Percentiles rank a stretch among this genome's conserved stretches.
Evolutionary conservation across 805 yeast species (phyloP).

Genomic region (Wickerhamiella alocasiicola): DNA sequence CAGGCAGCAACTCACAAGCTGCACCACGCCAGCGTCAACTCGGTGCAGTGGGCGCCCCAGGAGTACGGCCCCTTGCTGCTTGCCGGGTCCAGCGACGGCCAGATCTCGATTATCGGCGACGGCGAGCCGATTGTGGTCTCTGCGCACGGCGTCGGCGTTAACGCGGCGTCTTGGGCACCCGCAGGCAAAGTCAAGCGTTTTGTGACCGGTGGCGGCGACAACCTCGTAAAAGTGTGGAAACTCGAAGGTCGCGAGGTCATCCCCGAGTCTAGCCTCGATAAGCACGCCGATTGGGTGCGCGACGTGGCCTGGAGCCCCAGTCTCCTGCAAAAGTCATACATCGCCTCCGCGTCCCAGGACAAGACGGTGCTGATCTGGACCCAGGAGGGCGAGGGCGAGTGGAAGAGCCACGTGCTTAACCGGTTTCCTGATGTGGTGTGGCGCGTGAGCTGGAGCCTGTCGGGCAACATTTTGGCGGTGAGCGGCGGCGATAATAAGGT

Average conservation of each 20-base stretch:
- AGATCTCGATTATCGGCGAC: slow-evolving; percentile 78
- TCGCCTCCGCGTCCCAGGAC: slow-evolving; percentile 96
- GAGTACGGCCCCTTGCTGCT: slow-evolving; percentile 87
- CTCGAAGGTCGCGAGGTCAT: slow-evolving; percentile 49
- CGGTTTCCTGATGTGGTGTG: slow-evolving; percentile 94
- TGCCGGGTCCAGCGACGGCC: slow-evolving; percentile 89
- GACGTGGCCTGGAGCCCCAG: slow-evolving; percentile 98
- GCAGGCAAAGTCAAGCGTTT: slow-evolving; percentile 36
- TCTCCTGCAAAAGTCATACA: slow-evolving; percentile 69
- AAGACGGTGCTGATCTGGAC: slow-evolving; percentile 93
- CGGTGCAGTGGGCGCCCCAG: slow-evolving; percentile 94
- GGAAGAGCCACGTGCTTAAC: slow-evolving; percentile 71
- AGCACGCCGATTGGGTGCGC: slow-evolving; percentile 97
- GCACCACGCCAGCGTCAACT: slow-evolving; percentile 89
- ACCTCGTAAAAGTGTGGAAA: slow-evolving; percentile 84
- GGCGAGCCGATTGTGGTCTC: slow-evolving; percentile 38
- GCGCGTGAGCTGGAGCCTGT: slow-evolving; percentile 96
- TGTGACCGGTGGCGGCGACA: slow-evolving; percentile 92
- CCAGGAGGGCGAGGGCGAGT: slow-evolving; percentile 51
- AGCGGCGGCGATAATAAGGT: slow-evolving; percentile 95
- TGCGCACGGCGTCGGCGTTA: slow-evolving; percentile 91
- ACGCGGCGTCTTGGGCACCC: slow-evolving; percentile 86
- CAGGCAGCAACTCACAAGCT: slow-evolving; percentile 75
- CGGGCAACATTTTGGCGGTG: slow-evolving; percentile 90
- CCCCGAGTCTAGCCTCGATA: slow-evolving; percentile 66